Evolutionary conservation across 2,329 filamentous ascomycete genomes (phyloP), one percentile per base, ranked within the genome.

Genomic region (Decorospora gaudefroyi): DNA sequence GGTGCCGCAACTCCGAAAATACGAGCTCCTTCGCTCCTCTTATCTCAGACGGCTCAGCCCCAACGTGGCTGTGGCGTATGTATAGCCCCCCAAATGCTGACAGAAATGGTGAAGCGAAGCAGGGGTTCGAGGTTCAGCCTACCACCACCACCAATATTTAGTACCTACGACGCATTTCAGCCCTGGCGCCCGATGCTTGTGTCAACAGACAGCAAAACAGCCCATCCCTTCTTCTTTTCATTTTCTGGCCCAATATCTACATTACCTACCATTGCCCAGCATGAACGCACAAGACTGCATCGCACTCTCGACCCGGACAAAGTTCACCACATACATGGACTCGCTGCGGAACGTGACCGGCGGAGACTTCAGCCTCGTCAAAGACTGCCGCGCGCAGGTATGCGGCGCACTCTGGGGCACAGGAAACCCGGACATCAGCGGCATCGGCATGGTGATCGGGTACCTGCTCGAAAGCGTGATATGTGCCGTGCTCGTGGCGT

Each of bases 391-490:
- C 23, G 7, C 36, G 2, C 35, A 59, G n/a, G 42, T 62, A 12
- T 62, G 57, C 44, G 44, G 46, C 6, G 53, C 52, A 2, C 39
- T 62, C 1, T 62, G 59, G 55, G 59, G 57, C 1, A 46, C 48
- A 2, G 57, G 59, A 4, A 62, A 58, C 21, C 53, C 55, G 13
- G 57, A 62, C 31, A 55, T 62, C 27, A 57, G 53, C 8, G 57
- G 55, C 4, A 46, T 57, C 3, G 55, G 57, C 23, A 59, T 60
- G 56, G 43, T 50, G 7, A 38, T 49, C 4, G 59, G 59, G 4
- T 61, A 62, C n/a, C 35, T 61, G 4, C 34, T 58, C 19, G 49
- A 59, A 15, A 55, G 29, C 4, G n/a, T 42, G 11, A 41, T 62
- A 15, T 51, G 44, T 27, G 18, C 23, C 9, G 12, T 22, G 15